Conservation (phyloP, 148 eudicot genomes). For the Chenopodium formosanum region DNA sequence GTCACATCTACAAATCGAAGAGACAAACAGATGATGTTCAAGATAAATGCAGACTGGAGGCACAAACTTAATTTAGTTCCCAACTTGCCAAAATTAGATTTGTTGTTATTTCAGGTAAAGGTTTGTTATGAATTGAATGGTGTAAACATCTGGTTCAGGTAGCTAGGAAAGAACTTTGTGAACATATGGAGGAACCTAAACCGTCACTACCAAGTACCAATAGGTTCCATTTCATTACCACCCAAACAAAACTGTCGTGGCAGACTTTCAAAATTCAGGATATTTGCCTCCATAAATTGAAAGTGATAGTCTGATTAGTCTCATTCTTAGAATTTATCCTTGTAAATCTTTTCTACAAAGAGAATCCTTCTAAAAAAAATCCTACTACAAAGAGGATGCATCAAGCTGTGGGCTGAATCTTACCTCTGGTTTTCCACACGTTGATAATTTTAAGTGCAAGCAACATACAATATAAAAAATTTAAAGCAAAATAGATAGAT, state of each 20-base stretch:
- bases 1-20: constrained; percentile 1
- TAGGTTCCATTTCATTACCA: neutral
- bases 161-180: neutral
- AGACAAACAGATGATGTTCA: neutral
- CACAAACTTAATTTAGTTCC: neutral
- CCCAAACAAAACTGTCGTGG: neutral
- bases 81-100: neutral
- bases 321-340: neutral
- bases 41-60: constrained; percentile 12
- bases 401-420: neutral
- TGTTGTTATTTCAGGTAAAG: neutral
- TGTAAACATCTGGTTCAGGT: neutral
- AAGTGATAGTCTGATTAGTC: too few species aligned
- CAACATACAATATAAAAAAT: neutral
- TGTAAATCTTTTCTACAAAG: neutral
- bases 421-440: neutral
- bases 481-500: neutral
- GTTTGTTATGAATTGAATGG: neutral
- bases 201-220: neutral
- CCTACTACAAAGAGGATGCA: neutral
- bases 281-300: neutral
- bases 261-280: neutral
- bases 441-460: neutral
- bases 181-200: neutral
- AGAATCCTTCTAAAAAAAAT: neutral